phyloP scores from a whole-genome alignment of 2,329 filamentous ascomycete species.

The Fusarium clavum region DNA sequence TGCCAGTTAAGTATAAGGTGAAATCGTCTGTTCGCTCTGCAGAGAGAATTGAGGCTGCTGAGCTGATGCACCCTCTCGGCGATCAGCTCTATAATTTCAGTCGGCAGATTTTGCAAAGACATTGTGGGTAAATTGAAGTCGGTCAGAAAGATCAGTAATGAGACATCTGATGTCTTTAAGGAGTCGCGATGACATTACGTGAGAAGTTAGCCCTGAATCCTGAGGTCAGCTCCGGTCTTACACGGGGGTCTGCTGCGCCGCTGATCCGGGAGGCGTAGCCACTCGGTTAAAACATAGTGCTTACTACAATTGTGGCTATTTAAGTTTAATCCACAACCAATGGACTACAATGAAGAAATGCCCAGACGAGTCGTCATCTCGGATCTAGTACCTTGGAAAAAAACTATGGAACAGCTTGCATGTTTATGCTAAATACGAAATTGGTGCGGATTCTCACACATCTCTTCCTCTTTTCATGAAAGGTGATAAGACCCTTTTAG shows the following conservation, averaged over 20 bases:
- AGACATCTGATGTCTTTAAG: neutral
- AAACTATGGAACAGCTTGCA: neutral
- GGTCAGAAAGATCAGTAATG: fast-evolving
- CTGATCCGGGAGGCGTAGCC: neutral
- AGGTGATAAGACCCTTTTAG: too few species aligned
- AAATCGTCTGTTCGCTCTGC: neutral
- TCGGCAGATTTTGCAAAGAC: neutral
- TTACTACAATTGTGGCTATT: neutral
- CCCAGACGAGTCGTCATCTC: neutral
- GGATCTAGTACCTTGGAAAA: neutral
- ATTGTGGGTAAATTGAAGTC: neutral
- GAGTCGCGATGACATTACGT: neutral
- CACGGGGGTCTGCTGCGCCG: neutral
- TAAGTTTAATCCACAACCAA: neutral
- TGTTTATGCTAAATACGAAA: neutral
- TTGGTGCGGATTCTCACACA: neutral
- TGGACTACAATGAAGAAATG: neutral
- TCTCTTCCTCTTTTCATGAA: neutral
- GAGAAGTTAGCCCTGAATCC: neutral
- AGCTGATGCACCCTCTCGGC: neutral
- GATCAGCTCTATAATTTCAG: constrained; percentile 13
- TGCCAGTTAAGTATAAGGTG: neutral
- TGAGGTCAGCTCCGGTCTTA: neutral
- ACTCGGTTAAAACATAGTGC: neutral
- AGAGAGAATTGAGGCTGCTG: neutral